These are phyloP conservation scores for Anisodus tanguticus DNA, from an alignment of 257 asterid species.

Conservation along the genomic window DNA sequence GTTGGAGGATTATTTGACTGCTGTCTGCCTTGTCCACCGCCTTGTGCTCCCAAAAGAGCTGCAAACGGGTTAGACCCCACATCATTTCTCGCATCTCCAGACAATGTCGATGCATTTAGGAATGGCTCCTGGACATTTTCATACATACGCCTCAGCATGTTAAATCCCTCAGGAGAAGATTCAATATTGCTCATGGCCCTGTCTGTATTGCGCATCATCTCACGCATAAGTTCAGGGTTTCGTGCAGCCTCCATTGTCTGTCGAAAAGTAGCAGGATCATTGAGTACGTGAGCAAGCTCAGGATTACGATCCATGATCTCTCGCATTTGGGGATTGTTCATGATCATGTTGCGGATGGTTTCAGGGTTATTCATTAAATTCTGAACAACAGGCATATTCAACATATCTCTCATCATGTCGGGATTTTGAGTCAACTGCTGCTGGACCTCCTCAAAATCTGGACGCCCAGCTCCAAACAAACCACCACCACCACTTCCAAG, in stretches of 20 bases:
- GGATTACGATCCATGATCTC: constrained; percentile 66
- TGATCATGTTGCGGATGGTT: constrained; percentile 53
- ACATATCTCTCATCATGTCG: constrained; percentile 58
- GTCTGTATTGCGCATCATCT: constrained; percentile 72
- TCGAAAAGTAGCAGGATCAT: constrained; percentile 64
- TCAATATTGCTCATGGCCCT: constrained; percentile 71
- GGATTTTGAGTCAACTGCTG: constrained; percentile 58
- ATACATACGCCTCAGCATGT: constrained; percentile 71
- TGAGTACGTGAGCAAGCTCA: constrained; percentile 59
- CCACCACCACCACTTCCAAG: constrained; percentile 47
- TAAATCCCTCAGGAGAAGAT: constrained; percentile 69
- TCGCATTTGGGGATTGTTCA: constrained; percentile 70
- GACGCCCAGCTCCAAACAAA: constrained; percentile 56
- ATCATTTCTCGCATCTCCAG: constrained; percentile 49
- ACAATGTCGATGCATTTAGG: constrained; percentile 57
- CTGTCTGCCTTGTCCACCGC: constrained; percentile 41
- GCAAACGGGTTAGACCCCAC: constrained; percentile 59
- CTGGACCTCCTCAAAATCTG: constrained; percentile 56
- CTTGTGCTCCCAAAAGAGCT: constrained; percentile 57
- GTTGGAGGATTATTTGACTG: constrained; percentile 43
- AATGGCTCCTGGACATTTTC: constrained; percentile 69
- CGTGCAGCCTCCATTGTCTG: constrained; percentile 72
- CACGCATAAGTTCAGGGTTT: constrained; percentile 72
- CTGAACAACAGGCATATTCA: constrained; percentile 58
- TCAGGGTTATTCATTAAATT: constrained; percentile 67